Evolutionary conservation across 2,329 filamentous ascomycete species (phyloP).

Genomic region (Xylariaceae sp.): DNA sequence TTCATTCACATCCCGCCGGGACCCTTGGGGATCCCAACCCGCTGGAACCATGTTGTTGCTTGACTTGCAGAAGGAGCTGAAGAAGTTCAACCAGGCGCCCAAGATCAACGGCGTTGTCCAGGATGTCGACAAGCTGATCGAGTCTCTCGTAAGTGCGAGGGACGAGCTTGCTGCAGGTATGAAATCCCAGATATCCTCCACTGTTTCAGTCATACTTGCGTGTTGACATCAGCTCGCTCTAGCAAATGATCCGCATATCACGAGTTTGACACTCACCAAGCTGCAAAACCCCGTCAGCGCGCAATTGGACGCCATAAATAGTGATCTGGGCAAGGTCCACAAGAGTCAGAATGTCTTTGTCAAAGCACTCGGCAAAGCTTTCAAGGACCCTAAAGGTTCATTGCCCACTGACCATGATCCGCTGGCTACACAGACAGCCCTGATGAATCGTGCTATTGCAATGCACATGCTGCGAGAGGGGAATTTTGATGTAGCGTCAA

Average conservation of each 20-base stretch:
- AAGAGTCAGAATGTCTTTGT: constrained; percentile 77
- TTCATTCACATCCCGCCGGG: background rate
- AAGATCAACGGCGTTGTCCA: constrained; percentile 66
- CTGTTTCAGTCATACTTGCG: background rate
- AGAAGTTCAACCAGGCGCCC: constrained; percentile 62
- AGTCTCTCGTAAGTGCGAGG: constrained; percentile 67
- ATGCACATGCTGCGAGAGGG: constrained; percentile 96
- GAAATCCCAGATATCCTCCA: background rate
- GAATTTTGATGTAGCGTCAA: constrained; percentile 81
- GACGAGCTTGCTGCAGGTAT: constrained; percentile 68
- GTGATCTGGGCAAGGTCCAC: constrained; percentile 77
- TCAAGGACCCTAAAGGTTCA: constrained; percentile 62
- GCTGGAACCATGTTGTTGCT: constrained; percentile 40
- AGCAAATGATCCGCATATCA: constrained; percentile 60
- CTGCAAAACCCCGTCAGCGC: constrained; percentile 81
- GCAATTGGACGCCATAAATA: constrained; percentile 73
- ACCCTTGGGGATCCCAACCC: background rate
- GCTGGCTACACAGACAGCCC: constrained; percentile 64
- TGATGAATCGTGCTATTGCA: constrained; percentile 89
- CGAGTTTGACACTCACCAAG: constrained; percentile 70
- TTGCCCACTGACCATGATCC: constrained; percentile 76
- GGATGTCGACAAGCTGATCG: constrained; percentile 79
- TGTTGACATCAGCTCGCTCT: constrained; percentile 7
- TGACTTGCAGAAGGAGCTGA: constrained; percentile 65
- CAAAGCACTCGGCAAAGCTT: constrained; percentile 77